Evolutionary conservation across 2,329 filamentous ascomycete species (phyloP).

Genomic region (Nothopassalora personata): DNA sequence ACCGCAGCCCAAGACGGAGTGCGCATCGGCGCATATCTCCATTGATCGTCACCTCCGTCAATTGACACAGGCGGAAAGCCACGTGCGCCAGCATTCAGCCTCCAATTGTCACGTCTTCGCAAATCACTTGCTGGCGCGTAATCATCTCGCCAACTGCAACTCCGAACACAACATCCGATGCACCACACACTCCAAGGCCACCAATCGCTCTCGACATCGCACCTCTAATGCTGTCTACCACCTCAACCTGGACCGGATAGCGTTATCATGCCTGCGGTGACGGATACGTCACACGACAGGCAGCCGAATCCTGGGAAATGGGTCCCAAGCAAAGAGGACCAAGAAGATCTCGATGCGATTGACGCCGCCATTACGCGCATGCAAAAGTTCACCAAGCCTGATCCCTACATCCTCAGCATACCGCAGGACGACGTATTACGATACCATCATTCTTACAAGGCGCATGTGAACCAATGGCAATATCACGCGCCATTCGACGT

Average conservation of each 20-base stretch:
- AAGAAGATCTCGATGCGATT: conserved; percentile 36
- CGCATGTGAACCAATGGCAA: conserved; percentile 38
- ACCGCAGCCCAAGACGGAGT: background rate
- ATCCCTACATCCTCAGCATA: conserved; percentile 46
- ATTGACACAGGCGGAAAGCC: background rate
- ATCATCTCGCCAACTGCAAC: background rate
- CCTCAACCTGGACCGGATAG: background rate
- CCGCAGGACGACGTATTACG: conserved; percentile 38
- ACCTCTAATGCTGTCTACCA: background rate
- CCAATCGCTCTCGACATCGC: background rate
- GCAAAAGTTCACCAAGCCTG: conserved; percentile 35
- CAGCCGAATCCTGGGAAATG: conserved; percentile 8
- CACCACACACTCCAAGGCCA: background rate
- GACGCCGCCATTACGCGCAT: conserved; percentile 42
- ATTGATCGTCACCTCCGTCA: background rate
- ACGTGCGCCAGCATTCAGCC: background rate
- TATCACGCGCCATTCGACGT: conserved; percentile 48
- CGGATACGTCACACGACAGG: conserved; percentile 13
- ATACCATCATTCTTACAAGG: conserved; percentile 40
- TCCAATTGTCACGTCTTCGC: background rate
- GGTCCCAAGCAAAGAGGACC: conserved; percentile 23
- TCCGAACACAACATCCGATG: conserved; percentile 1
- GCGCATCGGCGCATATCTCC: background rate
- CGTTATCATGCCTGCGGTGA: conserved; percentile 14
- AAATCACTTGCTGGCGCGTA: background rate